These are phyloP conservation scores for Nothophaeocryptopus gaeumannii DNA, from an alignment of 2,329 filamentous ascomycete species.

Conservation along the genomic window DNA sequence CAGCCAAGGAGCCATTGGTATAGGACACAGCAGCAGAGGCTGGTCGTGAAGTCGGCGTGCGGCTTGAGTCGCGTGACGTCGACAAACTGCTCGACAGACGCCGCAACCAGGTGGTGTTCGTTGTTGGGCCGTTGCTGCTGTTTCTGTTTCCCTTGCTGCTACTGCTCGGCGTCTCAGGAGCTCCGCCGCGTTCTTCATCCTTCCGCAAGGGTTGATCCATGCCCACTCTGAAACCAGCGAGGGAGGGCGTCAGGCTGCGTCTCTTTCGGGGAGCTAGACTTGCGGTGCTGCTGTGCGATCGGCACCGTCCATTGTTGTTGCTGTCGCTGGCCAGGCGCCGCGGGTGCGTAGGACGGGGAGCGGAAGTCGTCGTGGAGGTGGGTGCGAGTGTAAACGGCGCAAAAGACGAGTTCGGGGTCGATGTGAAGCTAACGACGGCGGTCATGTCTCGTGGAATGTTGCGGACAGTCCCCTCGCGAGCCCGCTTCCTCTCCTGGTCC, in stretches of 20 bases:
- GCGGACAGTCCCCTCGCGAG: no score
- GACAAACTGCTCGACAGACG: conserved; percentile 56
- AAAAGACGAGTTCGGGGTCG: no score
- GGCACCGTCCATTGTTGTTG: conserved; percentile 12
- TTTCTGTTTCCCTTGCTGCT: neutral
- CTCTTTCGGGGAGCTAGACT: conserved; percentile 1
- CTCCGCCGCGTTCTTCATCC: conserved; percentile 9
- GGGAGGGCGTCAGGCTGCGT: conserved; percentile 4
- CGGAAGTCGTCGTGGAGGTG: conserved; percentile 2
- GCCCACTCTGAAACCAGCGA: conserved; percentile 16
- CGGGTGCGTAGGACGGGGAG: conserved; percentile 6
- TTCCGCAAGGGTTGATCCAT: conserved; percentile 18
- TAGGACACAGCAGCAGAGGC: conserved; percentile 64
- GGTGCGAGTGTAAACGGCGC: no score
- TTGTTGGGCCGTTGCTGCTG: conserved; percentile 5
- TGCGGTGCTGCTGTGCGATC: conserved; percentile 7
- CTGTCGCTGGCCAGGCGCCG: conserved; percentile 16
- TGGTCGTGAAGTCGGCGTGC: conserved; percentile 60
- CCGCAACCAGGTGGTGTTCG: conserved; percentile 58
- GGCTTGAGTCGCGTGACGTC: conserved; percentile 34
- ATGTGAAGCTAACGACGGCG: conserved; percentile 12
- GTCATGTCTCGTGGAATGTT: conserved; percentile 21
- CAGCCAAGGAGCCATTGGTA: conserved; percentile 48
- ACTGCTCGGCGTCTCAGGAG: conserved; percentile 4
- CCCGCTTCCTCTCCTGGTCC: neutral